Conservation (phyloP, 176 grass and related monocot genomes). For the Olyra latifolia region DNA sequence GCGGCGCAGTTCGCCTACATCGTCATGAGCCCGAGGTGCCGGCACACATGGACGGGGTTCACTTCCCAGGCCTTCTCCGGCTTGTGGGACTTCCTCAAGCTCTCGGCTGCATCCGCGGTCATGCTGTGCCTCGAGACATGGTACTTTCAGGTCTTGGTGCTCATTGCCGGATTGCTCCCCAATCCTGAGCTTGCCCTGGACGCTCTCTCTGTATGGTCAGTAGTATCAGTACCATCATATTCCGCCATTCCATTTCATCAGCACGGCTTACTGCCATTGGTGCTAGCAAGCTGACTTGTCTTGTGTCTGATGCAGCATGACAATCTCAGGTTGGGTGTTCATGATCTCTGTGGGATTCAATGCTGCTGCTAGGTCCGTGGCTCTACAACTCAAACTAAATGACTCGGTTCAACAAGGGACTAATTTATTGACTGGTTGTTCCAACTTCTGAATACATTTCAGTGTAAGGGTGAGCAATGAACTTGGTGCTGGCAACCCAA, state of each 20-base stretch:
- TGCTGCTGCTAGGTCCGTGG: conserved; percentile 66
- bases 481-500: conserved; percentile 71
- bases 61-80: conserved; percentile 40
- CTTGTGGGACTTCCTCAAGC: conserved; percentile 42
- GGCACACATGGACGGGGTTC: conserved; percentile 45
- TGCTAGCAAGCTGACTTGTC: background rate
- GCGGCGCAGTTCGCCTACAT: conserved; percentile 47
- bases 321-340: conserved; percentile 69
- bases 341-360: conserved; percentile 96
- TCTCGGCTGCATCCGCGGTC: conserved; percentile 43
- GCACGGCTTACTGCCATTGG: background rate
- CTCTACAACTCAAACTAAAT: background rate
- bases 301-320: conserved; percentile 53
- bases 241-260: background rate
- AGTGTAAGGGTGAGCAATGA: conserved; percentile 89
- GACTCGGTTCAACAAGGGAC: background rate
- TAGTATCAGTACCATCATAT: background rate
- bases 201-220: conserved; percentile 54
- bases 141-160: conserved; percentile 70
- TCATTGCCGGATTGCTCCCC: conserved; percentile 60
- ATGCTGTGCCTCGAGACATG: conserved; percentile 71
- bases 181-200: conserved; percentile 67
- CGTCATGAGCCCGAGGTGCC: conserved; percentile 28
- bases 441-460: background rate
- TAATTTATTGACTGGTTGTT: background rate